A percentile compares a stretch with the other conserved stretches of the same genome.
These are phyloP conservation scores for Gleditsia sinensis DNA, from an alignment of 306 rosid species.

Conservation along the genomic window DNA sequence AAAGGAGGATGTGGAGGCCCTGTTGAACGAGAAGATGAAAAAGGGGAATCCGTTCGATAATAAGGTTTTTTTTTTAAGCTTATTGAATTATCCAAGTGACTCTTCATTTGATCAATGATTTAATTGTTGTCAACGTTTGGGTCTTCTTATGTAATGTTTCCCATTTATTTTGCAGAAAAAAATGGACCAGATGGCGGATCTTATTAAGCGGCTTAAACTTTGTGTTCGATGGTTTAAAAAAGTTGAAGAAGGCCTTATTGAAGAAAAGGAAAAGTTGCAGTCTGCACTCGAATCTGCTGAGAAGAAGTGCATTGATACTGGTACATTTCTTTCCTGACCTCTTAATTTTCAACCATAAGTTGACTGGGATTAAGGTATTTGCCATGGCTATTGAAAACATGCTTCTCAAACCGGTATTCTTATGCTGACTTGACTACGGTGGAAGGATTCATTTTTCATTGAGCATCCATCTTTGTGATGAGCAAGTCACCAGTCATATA, in stretches of 20 bases:
- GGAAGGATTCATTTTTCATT: neutral
- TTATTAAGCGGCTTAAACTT: slow-evolving; percentile 64
- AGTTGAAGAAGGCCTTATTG: slow-evolving; percentile 54
- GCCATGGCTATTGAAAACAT: neutral
- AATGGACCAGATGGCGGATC: slow-evolving; percentile 57
- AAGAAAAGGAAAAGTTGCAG: slow-evolving; percentile 71
- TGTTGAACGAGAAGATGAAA: slow-evolving; percentile 67
- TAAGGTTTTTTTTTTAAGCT: slow-evolving; percentile 58
- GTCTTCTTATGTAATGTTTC: neutral
- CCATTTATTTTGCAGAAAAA: slow-evolving; percentile 54
- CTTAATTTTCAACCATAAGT: neutral
- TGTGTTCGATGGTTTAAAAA: slow-evolving; percentile 73
- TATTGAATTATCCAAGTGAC: neutral
- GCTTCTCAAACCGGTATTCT: neutral
- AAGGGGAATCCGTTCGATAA: slow-evolving; percentile 59
- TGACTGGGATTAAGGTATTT: neutral
- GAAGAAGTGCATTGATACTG: slow-evolving; percentile 70
- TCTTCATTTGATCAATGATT: neutral
- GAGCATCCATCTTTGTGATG: neutral
- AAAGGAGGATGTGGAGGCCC: slow-evolving; percentile 62
- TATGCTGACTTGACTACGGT: neutral
- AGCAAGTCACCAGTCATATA: neutral
- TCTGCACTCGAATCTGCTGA: slow-evolving; percentile 58
- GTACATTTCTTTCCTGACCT: slow-evolving; percentile 37
- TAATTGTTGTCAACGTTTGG: neutral